phyloP scores from a whole-genome alignment of 2,329 filamentous ascomycete genomes.

The Colletotrichum echinochloae region DNA sequence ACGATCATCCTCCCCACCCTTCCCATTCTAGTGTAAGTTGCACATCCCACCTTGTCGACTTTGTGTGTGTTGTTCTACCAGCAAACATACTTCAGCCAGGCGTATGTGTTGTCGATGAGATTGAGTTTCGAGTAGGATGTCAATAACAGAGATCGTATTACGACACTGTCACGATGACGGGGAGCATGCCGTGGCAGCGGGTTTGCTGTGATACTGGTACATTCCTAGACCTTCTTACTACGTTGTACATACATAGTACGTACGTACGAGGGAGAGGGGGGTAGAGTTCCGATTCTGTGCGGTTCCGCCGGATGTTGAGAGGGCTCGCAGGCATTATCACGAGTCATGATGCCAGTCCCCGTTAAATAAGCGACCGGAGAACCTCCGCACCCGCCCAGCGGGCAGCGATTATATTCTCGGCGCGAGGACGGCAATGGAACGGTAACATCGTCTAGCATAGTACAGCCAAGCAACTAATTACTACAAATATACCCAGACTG shows the following conservation, averaged over 20 bases:
- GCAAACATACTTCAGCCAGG: background rate
- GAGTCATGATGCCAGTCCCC: conserved; percentile 29
- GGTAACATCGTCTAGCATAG: conserved; percentile 26
- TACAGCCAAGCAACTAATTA: conserved; percentile 24
- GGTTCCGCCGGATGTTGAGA: background rate
- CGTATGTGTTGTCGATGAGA: background rate
- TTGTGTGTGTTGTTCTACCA: background rate
- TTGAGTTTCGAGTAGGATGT: conserved; percentile 2
- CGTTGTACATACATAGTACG: too few species aligned
- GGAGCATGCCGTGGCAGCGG: background rate
- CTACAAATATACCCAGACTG: too few species aligned
- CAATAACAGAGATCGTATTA: background rate
- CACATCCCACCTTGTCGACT: background rate
- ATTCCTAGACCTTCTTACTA: background rate
- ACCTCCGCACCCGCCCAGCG: conserved; percentile 19
- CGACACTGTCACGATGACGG: background rate
- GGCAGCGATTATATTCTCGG: background rate
- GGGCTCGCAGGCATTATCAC: background rate
- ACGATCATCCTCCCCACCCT: too few species aligned
- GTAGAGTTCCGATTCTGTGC: conserved; percentile 9
- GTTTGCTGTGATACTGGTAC: background rate
- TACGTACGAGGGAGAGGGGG: background rate
- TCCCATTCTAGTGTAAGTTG: background rate
- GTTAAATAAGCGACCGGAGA: conserved; percentile 11
- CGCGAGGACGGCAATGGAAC: conserved; percentile 23